Conservation (phyloP, 345 rosid species). For the Toxicodendron radicans region DNA sequence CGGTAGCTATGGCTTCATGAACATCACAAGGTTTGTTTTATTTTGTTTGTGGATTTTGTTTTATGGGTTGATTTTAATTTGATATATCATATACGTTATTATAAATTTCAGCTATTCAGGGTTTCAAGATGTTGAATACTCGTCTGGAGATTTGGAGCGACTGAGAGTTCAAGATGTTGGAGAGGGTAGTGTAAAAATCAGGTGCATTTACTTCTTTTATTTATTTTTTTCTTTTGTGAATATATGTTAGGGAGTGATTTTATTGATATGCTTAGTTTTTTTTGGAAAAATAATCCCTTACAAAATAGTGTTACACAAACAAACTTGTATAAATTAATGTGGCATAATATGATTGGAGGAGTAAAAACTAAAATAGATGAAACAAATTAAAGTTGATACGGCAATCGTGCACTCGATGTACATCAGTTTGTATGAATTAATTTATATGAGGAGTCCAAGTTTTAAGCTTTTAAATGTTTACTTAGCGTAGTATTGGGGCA, state of each 20-base stretch:
- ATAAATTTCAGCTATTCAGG: constrained; percentile 62
- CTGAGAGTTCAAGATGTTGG: constrained; percentile 78
- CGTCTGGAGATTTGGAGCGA: constrained; percentile 42
- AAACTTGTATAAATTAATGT: no score
- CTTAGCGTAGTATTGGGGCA: no score
- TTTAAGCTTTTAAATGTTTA: no score
- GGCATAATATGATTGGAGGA: no score
- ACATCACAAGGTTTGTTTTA: constrained; percentile 64
- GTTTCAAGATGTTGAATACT: constrained; percentile 46
- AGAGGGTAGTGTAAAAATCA: constrained; percentile 85
- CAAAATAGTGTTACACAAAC: no score
- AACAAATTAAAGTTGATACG: no score
- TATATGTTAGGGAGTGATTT: not conserved
- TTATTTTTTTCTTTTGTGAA: not conserved
- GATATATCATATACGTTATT: not conserved
- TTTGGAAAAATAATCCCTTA: no score
- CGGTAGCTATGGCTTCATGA: constrained; percentile 95
- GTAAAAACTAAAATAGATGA: no score
- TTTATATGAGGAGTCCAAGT: no score
- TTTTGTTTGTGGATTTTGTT: not conserved
- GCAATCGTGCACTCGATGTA: no score
- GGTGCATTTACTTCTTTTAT: constrained; percentile 41
- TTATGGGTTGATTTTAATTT: not conserved
- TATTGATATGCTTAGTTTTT: no score
- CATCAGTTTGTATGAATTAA: no score